Evolutionary conservation across 2,329 filamentous ascomycete species (phyloP), one percentile per base, ranked within the genome.

Genomic region (Phaeomoniella chlamydospora): DNA sequence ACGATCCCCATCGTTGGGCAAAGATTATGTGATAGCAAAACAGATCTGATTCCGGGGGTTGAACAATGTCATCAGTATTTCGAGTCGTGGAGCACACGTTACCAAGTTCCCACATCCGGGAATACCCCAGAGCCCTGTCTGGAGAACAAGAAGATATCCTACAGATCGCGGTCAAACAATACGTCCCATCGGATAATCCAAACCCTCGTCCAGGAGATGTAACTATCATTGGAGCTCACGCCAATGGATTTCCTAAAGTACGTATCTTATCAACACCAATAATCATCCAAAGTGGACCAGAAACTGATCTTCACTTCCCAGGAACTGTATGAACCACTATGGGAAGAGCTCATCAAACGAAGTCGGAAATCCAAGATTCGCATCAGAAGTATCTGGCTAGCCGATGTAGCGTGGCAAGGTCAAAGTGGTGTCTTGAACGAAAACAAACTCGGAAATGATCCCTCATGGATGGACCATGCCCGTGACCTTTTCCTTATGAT

Each of bases 291-390:
- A 35, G 31, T 34, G 22, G 33, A 41, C 9, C 31, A 37, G 19
- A 31, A 33, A 34, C 40, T 37, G 17, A 18, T 11, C 4, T 2
- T 15, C 6, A 11, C 15, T 22, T 10, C 3, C 11, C 33, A 82
- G 77, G 85, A 93, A 62, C 57, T 90, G 1, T 93, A 93, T 52
- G 85, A 93, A 50, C 80, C 86, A 0, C 59, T 92, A 0, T 92
- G 83, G 80, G 80, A 85, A 38, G 81, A 90, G 33, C 61, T 92
- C 2, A 63, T 78, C 43, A 54, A 62, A 18, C 58, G 64, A 19
- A 59, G 72, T 3, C 64, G 67, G 42, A 51, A 56, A 13, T 57
- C 63, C 18, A 71, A 70, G 22, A 68, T 87, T 44, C 65, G 67
- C 3, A 79, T 93, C 47, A 71, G 81, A 37, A 64, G 69, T 38